Percentiles rank a stretch among this genome's conserved stretches.
phyloP scores from a whole-genome alignment of 2,329 filamentous ascomycete species.

The Colletotrichum cuscutae region DNA sequence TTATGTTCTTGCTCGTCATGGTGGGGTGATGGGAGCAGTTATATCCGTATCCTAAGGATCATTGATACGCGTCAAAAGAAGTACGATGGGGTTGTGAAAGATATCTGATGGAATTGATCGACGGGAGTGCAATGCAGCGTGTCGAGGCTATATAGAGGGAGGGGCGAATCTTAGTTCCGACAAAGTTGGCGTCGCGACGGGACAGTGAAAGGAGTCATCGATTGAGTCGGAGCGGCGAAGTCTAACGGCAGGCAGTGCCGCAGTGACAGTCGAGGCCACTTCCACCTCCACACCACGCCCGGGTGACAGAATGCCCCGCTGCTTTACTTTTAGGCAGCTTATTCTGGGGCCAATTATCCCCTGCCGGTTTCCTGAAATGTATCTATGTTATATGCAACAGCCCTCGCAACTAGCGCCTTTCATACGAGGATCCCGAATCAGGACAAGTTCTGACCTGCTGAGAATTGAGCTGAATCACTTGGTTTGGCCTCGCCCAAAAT shows the following conservation, averaged over 20 bases:
- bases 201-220: constrained; percentile 27
- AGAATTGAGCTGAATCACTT: background rate
- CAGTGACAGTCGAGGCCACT: constrained; percentile 23
- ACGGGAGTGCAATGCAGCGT: background rate
- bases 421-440: background rate
- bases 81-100: background rate
- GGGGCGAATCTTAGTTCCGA: constrained; percentile 7
- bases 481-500: background rate
- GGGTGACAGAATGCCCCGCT: constrained; percentile 12
- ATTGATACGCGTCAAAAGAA: constrained; percentile 36
- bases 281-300: background rate
- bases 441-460: background rate
- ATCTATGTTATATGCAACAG: background rate
- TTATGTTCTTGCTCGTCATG: constrained; percentile 67
- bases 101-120: background rate
- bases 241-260: background rate
- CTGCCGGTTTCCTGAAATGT: background rate
- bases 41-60: constrained; percentile 43
- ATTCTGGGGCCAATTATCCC: background rate
- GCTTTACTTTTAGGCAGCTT: background rate
- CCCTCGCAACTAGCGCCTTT: too few species aligned
- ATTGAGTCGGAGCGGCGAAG: constrained; percentile 33
- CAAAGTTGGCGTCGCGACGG: background rate
- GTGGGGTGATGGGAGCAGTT: constrained; percentile 37
- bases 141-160: constrained; percentile 24